A percentile compares a stretch with the other conserved stretches of the same genome.
These are phyloP conservation scores for Chrysoporthe puriensis DNA, from an alignment of 2,329 filamentous ascomycete genomes.

Conservation along the genomic window DNA sequence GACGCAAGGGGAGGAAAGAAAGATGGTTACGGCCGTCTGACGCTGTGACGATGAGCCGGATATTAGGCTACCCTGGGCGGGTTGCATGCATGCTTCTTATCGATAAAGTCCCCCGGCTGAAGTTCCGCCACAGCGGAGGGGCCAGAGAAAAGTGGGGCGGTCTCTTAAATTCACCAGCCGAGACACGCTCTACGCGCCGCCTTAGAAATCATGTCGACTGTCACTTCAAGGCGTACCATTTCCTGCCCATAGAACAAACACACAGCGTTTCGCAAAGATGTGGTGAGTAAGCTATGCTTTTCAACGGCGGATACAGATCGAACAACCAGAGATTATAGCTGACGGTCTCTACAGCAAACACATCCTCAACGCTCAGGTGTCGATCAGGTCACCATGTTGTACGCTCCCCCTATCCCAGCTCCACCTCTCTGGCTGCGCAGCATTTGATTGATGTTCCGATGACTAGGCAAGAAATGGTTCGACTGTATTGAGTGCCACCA, in stretches of 20 bases:
- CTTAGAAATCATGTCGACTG: slow-evolving; percentile 21
- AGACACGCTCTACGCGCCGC: slow-evolving; percentile 24
- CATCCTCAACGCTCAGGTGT: slow-evolving; percentile 95
- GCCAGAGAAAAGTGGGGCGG: slow-evolving; percentile 15
- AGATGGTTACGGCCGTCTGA: not conserved
- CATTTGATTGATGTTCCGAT: not conserved
- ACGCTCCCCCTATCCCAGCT: slow-evolving; percentile 41
- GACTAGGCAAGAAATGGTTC: slow-evolving; percentile 90
- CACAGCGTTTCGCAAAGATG: slow-evolving; percentile 22
- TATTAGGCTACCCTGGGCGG: too few species aligned
- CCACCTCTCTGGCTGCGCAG: not conserved
- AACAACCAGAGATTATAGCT: not conserved
- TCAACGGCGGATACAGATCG: not conserved
- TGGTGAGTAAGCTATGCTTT: slow-evolving; percentile 19
- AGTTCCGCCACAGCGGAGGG: slow-evolving; percentile 8
- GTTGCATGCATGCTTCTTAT: not conserved
- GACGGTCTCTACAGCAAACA: slow-evolving; percentile 72
- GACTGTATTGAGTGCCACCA: slow-evolving; percentile 95
- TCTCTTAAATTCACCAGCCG: slow-evolving; percentile 18
- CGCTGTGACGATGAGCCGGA: not conserved
- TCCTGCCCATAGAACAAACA: not conserved
- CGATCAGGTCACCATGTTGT: slow-evolving; percentile 96
- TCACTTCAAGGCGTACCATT: not conserved
- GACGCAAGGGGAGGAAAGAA: not conserved
- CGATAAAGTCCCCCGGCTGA: slow-evolving; percentile 1